Evolutionary conservation across 2,329 filamentous ascomycete genomes (phyloP).

Genomic region (Pseudogymnoascus sp.): DNA sequence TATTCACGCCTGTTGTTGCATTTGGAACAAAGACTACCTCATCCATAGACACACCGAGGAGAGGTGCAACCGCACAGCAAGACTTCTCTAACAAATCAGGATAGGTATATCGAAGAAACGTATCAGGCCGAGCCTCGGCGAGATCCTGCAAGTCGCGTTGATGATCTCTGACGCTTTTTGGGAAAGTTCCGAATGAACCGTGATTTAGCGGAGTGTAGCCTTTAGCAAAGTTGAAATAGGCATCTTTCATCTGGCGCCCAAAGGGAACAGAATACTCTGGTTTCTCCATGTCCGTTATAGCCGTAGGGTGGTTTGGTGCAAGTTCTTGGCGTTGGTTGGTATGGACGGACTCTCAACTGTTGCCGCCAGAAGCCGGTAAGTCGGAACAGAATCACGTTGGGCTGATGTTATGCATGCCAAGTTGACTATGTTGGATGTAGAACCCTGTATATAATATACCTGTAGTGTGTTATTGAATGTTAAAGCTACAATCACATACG

Average conservation of each 20-base stretch:
- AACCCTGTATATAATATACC: too few relatives aligned
- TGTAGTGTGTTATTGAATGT: too few relatives aligned
- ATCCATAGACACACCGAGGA: conserved; percentile 56
- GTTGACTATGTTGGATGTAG: too few relatives aligned
- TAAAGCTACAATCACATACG: too few relatives aligned
- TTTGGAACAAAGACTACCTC: conserved; percentile 72
- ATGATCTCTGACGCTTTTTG: conserved; percentile 51
- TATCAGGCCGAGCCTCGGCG: conserved; percentile 60
- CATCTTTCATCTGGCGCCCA: conserved; percentile 18
- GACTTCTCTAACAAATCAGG: conserved; percentile 53
- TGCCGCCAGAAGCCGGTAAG: neutral
- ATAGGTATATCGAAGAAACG: conserved; percentile 63
- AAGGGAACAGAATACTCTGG: conserved; percentile 13
- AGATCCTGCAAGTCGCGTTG: conserved; percentile 57
- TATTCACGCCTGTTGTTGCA: conserved; percentile 69
- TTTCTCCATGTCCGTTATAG: neutral
- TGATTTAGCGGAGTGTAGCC: conserved; percentile 23
- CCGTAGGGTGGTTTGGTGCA: neutral
- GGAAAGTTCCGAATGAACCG: conserved; percentile 73
- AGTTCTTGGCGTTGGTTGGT: neutral
- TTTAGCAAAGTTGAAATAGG: conserved; percentile 20
- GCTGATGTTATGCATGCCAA: neutral
- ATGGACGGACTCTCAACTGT: neutral
- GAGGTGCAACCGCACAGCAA: conserved; percentile 51
- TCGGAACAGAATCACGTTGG: neutral